These are phyloP conservation scores for Lichtheimia corymbifera DNA, from an alignment of 371 early-diverging fungal genomes.

Conservation along the genomic window DNA sequence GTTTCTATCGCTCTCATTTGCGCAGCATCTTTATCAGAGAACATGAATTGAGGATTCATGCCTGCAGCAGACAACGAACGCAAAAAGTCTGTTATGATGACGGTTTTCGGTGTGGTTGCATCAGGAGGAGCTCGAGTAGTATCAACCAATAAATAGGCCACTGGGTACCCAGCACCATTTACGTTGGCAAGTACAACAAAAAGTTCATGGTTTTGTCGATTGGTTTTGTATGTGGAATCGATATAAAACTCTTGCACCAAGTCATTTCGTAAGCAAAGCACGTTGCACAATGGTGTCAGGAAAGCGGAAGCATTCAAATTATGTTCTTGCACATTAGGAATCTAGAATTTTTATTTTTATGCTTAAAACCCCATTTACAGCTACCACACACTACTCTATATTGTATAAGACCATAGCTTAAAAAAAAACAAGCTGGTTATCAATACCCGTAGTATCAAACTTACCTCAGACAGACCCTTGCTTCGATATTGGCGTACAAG, in stretches of 20 bases:
- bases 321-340: too few species aligned
- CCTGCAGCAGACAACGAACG: not conserved
- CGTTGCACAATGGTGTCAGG: too few species aligned
- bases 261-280: too few species aligned
- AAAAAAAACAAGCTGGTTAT: too few species aligned
- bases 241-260: constrained; percentile 1
- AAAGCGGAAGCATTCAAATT: too few species aligned
- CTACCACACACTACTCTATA: too few species aligned
- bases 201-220: not conserved
- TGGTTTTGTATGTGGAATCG: constrained; percentile 6
- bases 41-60: not conserved
- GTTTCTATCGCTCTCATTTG: constrained; percentile 2
- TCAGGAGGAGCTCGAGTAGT: not conserved
- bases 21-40: constrained; percentile 6
- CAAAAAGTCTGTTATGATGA: not conserved
- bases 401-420: too few species aligned
- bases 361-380: too few species aligned
- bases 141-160: not conserved
- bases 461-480: too few species aligned
- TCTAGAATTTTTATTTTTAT: too few species aligned
- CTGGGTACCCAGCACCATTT: constrained; percentile 1
- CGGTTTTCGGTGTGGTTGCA: not conserved
- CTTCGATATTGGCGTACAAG: too few species aligned
- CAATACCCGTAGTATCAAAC: too few species aligned
- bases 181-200: constrained; percentile 5